Conservation (phyloP, 1,139 yeast species). For the Yamadazyma sp. region DNA sequence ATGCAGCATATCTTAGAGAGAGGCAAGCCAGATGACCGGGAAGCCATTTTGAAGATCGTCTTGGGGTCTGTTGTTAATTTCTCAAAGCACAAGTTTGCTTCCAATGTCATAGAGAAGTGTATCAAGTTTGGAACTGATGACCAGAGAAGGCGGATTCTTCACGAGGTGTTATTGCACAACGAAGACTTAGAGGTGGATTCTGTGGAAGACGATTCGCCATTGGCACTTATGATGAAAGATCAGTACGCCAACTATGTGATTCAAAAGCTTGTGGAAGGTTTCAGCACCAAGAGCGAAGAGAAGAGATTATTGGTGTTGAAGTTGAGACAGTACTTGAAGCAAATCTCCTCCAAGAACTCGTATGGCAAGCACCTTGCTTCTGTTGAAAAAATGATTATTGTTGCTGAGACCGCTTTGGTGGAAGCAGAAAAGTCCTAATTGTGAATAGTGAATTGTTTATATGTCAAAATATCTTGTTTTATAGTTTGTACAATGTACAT, state of each 20-base stretch:
- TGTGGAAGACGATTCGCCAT: constrained; percentile 60
- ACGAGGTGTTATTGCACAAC: constrained; percentile 57
- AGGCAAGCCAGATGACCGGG: constrained; percentile 53
- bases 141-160: constrained; percentile 64
- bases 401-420: constrained; percentile 49
- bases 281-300: constrained; percentile 63
- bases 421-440: constrained; percentile 31
- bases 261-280: constrained; percentile 85
- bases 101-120: constrained; percentile 95
- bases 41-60: constrained; percentile 41
- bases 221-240: constrained; percentile 92
- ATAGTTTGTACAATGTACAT: constrained; percentile 9
- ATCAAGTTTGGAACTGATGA: constrained; percentile 66
- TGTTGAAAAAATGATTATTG: constrained; percentile 73
- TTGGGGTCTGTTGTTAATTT: constrained; percentile 69
- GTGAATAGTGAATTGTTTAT: constrained; percentile 16
- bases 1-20: constrained; percentile 92
- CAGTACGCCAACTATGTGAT: constrained; percentile 97
- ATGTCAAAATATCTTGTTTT: constrained; percentile 15
- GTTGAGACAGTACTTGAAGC: constrained; percentile 60
- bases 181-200: constrained; percentile 39
- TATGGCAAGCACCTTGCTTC: constrained; percentile 87
- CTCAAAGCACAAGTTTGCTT: constrained; percentile 94
- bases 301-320: constrained; percentile 60
- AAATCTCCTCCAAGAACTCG: constrained; percentile 52